Conservation (phyloP, 768 basidiomycete species). For the Leccinellum rugosiceps region DNA sequence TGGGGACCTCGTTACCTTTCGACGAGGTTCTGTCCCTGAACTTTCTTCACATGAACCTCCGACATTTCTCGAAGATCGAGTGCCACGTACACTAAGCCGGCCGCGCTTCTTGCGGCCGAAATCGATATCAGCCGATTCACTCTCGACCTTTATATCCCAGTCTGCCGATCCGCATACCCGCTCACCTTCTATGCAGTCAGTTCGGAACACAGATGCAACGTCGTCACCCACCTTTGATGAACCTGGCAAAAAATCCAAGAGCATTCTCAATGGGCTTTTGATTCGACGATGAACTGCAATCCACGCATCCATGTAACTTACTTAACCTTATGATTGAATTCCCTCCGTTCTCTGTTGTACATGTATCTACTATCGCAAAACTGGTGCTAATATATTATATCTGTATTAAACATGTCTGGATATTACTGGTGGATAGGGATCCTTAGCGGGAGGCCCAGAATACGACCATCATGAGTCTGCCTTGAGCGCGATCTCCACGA, state of each 20-base stretch:
- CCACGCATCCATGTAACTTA: background rate
- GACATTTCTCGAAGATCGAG: conserved; percentile 17
- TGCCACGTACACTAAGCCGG: conserved; percentile 16
- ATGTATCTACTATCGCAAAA: conserved; percentile 8
- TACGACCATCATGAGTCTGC: conserved; percentile 14
- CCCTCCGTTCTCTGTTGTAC: background rate
- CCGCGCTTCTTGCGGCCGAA: conserved; percentile 39
- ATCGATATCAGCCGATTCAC: conserved; percentile 56
- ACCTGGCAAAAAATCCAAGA: conserved; percentile 32
- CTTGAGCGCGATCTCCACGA: conserved; percentile 40
- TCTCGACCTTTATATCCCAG: conserved; percentile 33
- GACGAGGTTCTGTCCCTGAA: conserved; percentile 29
- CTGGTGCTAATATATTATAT: conserved; percentile 16
- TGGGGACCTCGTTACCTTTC: conserved; percentile 14
- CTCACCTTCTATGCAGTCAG: conserved; percentile 6
- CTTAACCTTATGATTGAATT: background rate
- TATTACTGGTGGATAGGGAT: conserved; percentile 10
- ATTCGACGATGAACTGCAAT: conserved; percentile 32
- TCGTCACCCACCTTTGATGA: conserved; percentile 15
- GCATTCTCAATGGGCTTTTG: conserved; percentile 41
- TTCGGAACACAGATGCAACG: conserved; percentile 4
- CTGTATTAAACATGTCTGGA: conserved; percentile 25
- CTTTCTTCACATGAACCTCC: conserved; percentile 8
- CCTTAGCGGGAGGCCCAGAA: background rate
- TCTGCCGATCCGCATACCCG: conserved; percentile 8